Base-by-base conservation (phyloP, 208 protist species). In the Trypanosoma vivax region DNA sequence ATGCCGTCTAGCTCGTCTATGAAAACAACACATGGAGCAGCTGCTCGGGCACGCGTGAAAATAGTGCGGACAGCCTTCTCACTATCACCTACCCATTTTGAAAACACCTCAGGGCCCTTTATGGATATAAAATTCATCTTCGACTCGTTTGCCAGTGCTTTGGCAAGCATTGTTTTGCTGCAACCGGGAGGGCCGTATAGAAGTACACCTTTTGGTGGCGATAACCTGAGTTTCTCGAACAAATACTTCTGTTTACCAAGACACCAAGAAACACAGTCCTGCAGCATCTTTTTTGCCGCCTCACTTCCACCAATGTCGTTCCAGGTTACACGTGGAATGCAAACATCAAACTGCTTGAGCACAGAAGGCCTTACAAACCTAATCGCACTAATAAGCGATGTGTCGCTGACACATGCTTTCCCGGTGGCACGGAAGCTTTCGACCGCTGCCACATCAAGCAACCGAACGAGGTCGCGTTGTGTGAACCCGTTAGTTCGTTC, bases 141-240 rank as follows among this genome's bases (percentile, higher is more conserved):
- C 5, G 56, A 50, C 50, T 96, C 83, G 9, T 63, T 87, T 16
- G 95, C 95, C 6, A 97, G 48, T 9, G 95, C 95, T 50, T 95
- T 88, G 0, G 90, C 95, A 21, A 96, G 49, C 14, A 97, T 52
- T 10, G 95, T 98, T 65, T 98, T 98, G 5, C 61, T 78, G 68
- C 90, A 97, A 24, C 95, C 95, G 6, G 90, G 94, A 35, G 90
- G 94, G n/a, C 96, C 96, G 73, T 97, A 97, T 0, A 98, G 52
- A 3, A 98, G 57, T 6, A 98, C 50, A 24, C 96, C 96, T 6
- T 67, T 67, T 1, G 96, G 93, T 5, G 96, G 92, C 2, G 67
- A 74, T n/a, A 99, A 76, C 40, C 88, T 86, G 48, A 99, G 83
- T 46, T 94, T 50, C 14, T 40, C 45, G 51, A 99, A 99, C 5